A percentile compares a stretch with the other conserved stretches of the same genome.
These are phyloP conservation scores for Tolypocladium amazonense DNA, from an alignment of 2,329 filamentous ascomycete genomes.

Conservation along the genomic window DNA sequence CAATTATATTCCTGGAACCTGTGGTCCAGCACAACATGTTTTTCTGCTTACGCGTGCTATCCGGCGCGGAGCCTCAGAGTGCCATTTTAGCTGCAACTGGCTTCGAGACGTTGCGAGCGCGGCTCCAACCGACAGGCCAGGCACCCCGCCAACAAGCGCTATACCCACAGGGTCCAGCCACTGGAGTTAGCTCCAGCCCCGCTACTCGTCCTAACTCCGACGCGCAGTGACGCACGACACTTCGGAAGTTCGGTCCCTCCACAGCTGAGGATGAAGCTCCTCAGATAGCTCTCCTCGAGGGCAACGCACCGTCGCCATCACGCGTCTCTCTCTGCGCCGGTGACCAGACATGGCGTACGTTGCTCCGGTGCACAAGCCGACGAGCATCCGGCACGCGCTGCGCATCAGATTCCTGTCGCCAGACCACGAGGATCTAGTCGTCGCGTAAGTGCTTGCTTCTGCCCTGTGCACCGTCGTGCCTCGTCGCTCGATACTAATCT, in stretches of 20 bases:
- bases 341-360: slow-evolving; percentile 70
- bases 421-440: slow-evolving; percentile 70
- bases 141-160: background rate
- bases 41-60: too few relatives aligned
- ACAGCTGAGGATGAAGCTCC: slow-evolving; percentile 12
- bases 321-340: background rate
- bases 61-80: too few relatives aligned
- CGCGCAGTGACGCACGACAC: background rate
- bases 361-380: slow-evolving; percentile 84
- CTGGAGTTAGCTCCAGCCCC: background rate
- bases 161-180: background rate
- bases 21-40: too few relatives aligned
- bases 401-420: slow-evolving; percentile 65
- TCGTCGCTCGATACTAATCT: background rate
- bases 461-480: background rate
- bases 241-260: background rate
- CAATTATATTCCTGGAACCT: too few relatives aligned
- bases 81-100: too few relatives aligned
- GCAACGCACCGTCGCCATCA: background rate
- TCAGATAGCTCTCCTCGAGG: slow-evolving; percentile 14
- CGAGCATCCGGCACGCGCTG: slow-evolving; percentile 81
- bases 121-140: too few relatives aligned
- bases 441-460: slow-evolving; percentile 55
- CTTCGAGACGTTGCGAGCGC: too few relatives aligned
- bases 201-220: background rate